Evolutionary conservation across 768 basidiomycete species (phyloP).

Genomic region (Lactifluus hygrophoroides): DNA sequence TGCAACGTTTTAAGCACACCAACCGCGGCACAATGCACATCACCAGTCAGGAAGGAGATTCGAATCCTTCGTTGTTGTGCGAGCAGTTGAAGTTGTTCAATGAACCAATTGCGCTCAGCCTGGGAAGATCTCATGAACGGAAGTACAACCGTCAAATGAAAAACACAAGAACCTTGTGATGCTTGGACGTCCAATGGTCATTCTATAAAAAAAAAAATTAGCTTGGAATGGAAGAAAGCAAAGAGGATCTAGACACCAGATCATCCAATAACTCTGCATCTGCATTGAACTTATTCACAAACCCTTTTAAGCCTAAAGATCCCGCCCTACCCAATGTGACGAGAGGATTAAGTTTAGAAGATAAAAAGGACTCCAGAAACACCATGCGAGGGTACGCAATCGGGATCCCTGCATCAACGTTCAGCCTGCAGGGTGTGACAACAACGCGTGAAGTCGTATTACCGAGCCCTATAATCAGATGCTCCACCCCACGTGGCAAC

Average conservation of each 20-base stretch:
- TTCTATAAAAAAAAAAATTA: conserved; percentile 38
- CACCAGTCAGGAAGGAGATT: conserved; percentile 83
- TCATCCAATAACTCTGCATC: conserved; percentile 93
- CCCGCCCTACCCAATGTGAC: conserved; percentile 64
- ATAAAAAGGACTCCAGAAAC: conserved; percentile 72
- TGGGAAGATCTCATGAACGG: conserved; percentile 28
- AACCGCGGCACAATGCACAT: conserved; percentile 89
- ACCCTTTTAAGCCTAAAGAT: conserved; percentile 59
- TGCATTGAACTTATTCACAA: conserved; percentile 87
- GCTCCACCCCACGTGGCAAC: conserved; percentile 63
- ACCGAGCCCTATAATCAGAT: conserved; percentile 80
- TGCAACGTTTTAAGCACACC: conserved; percentile 65
- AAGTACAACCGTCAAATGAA: not conserved
- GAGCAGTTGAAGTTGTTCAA: conserved; percentile 69
- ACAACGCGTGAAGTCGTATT: not conserved
- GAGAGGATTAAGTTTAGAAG: conserved; percentile 79
- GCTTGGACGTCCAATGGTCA: conserved; percentile 85
- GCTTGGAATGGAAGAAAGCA: conserved; percentile 18
- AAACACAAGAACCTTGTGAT: conserved; percentile 52
- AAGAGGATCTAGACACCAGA: conserved; percentile 37
- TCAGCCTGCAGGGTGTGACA: not conserved
- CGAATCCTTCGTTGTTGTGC: conserved; percentile 56
- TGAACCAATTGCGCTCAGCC: conserved; percentile 86
- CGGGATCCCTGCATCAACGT: conserved; percentile 45
- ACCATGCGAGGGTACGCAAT: conserved; percentile 93